These are phyloP conservation scores for Sechiopsis laciniata DNA, from an alignment of 306 rosid genomes.

Conservation along the genomic window DNA sequence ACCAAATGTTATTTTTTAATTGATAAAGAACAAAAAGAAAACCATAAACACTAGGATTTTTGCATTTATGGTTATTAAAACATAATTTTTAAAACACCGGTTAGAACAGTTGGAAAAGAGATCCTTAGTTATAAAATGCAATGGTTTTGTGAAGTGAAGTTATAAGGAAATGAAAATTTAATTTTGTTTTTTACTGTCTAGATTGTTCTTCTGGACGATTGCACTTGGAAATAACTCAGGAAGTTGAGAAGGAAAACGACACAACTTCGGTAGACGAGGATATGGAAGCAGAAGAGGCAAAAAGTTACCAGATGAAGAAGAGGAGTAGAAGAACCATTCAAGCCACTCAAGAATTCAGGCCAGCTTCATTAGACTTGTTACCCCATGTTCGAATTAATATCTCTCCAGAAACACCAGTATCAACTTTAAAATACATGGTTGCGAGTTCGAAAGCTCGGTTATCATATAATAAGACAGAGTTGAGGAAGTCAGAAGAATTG, in stretches of 20 bases:
- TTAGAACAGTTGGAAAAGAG: background rate
- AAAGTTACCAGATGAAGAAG: conserved; percentile 11
- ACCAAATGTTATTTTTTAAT: too few species aligned
- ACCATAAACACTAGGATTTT: too few species aligned
- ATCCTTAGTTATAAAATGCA: background rate
- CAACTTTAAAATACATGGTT: conserved; percentile 51
- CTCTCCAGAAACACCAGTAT: conserved; percentile 45
- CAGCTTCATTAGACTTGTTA: conserved; percentile 46
- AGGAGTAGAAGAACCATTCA: background rate
- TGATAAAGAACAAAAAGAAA: too few species aligned
- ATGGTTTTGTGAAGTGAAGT: conserved; percentile 1
- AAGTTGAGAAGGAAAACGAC: conserved; percentile 49
- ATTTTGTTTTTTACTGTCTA: background rate
- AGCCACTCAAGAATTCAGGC: conserved; percentile 24
- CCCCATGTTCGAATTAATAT: conserved; percentile 55
- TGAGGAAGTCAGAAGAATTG: conserved; percentile 50
- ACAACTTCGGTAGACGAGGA: conserved; percentile 26
- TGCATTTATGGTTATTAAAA: too few species aligned
- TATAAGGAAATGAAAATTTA: background rate
- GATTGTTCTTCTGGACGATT: conserved; percentile 19
- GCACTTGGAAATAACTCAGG: conserved; percentile 50
- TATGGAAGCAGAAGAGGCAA: conserved; percentile 20
- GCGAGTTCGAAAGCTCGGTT: conserved; percentile 29
- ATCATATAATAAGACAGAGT: conserved; percentile 46
- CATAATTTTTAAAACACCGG: too few species aligned